phyloP scores from a whole-genome alignment of 2,329 filamentous ascomycete genomes.

The Didymella glomerata region DNA sequence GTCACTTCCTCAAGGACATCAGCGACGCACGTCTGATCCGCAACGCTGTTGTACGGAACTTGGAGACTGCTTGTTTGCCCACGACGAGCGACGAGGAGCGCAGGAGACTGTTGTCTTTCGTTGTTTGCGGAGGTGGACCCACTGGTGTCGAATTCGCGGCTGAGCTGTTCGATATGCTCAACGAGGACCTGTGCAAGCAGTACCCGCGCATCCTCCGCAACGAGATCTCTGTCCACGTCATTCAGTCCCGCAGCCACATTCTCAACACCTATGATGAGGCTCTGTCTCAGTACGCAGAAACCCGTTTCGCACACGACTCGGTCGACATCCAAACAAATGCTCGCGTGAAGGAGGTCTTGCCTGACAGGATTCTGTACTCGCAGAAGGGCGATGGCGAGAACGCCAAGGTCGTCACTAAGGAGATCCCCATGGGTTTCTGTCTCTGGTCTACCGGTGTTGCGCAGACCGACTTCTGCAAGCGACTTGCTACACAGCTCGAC shows the following conservation, averaged over 20 bases:
- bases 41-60: conserved; percentile 85
- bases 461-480: conserved; percentile 81
- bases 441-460: conserved; percentile 96
- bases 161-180: conserved; percentile 93
- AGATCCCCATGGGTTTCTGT: conserved; percentile 94
- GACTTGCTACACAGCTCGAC: conserved; percentile 77
- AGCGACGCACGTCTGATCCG: conserved; percentile 89
- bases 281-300: conserved; percentile 89
- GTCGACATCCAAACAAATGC: conserved; percentile 93
- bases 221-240: conserved; percentile 96
- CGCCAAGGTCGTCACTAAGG: conserved; percentile 81
- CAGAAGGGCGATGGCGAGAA: conserved; percentile 72
- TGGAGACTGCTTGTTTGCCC: conserved; percentile 91
- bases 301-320: conserved; percentile 87
- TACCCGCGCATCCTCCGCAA: conserved; percentile 94
- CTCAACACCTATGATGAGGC: conserved; percentile 98
- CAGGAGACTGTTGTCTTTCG: conserved; percentile 87
- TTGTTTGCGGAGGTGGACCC: conserved; percentile 93
- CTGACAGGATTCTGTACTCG: conserved; percentile 87
- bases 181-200: conserved; percentile 79
- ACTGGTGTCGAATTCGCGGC: conserved; percentile 98
- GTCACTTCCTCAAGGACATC: conserved; percentile 94
- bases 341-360: conserved; percentile 85
- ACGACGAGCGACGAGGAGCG: conserved; percentile 90
- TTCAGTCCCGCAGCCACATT: conserved; percentile 93